Evolutionary conservation across 1,284 basidiomycete genomes (phyloP).

Genomic region (Blastosporella zonata): DNA sequence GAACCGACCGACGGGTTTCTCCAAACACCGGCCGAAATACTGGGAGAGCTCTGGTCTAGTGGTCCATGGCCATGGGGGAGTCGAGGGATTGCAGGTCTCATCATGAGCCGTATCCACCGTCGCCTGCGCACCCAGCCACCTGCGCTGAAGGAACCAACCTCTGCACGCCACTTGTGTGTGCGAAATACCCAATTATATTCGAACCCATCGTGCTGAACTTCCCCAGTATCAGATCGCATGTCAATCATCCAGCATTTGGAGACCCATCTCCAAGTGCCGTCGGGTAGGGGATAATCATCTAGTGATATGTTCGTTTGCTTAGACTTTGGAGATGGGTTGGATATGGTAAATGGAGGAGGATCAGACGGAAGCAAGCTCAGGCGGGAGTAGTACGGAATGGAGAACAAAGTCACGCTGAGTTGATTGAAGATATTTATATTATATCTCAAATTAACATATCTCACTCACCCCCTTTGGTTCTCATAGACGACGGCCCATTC

Average conservation of each 20-base stretch:
- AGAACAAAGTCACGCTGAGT: slow-evolving; percentile 61
- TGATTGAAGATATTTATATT: not conserved
- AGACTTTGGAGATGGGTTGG: slow-evolving; percentile 39
- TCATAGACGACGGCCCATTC: slow-evolving; percentile 71
- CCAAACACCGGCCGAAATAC: slow-evolving; percentile 6
- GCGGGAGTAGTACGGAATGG: slow-evolving; percentile 67
- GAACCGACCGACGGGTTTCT: slow-evolving; percentile 13
- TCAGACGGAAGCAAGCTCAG: slow-evolving; percentile 68
- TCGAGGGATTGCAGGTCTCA: slow-evolving; percentile 47
- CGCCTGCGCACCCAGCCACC: slow-evolving; percentile 74
- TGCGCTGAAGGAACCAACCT: slow-evolving; percentile 53
- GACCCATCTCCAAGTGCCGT: slow-evolving; percentile 78
- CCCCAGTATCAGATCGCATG: slow-evolving; percentile 70
- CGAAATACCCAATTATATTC: slow-evolving; percentile 81
- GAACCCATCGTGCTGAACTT: slow-evolving; percentile 78
- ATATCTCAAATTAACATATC: not conserved
- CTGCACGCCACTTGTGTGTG: slow-evolving; percentile 57
- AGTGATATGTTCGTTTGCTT: slow-evolving; percentile 55
- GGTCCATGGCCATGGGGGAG: slow-evolving; percentile 14
- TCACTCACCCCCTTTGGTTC: slow-evolving; percentile 73
- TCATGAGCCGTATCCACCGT: slow-evolving; percentile 78
- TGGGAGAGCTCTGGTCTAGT: slow-evolving; percentile 4
- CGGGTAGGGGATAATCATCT: slow-evolving; percentile 69
- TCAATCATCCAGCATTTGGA: slow-evolving; percentile 81
- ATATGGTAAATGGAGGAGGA: slow-evolving; percentile 72